Evolutionary conservation across 495 filamentous ascomycete genomes (phyloP), one percentile per base, ranked within the genome.

Genomic region (Penicillium ochrochloron): DNA sequence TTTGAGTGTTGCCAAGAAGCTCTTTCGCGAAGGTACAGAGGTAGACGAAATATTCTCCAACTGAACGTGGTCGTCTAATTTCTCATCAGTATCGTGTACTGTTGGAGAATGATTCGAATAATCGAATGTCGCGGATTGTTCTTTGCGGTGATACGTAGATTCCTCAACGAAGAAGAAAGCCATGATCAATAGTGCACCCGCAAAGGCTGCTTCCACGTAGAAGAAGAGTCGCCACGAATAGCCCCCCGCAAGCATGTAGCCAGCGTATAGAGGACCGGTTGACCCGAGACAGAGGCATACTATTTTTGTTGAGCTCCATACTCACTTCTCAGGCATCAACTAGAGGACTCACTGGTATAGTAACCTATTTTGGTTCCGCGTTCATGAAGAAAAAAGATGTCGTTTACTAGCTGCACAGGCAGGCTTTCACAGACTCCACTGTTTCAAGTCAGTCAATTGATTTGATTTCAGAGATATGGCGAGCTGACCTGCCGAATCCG

Each of bases 311-410:
- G 34, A 72, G 64, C 39, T 23, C 21, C 19, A 23, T 17, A 48
- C n/a, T 48, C 4, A 48, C 2, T 48, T 9, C 15, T 37, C 25
- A 17, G 12, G 14, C 51, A 19, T 29, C 5, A 53, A 60, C 64
- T 35, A 19, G 25, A 51, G 23, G 14, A 61, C 67, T 46, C 65
- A 85, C 84, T 75, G 17, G 86, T 88, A 63, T 88, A 88, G 57
- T 84, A 85, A 5, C 84, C 86, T 37, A 88, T 77, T 2, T 81
- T 74, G 73, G 84, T 82, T 7, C 86, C 86, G 12, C 86, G 75
- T 65, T 88, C 85, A 64, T 88, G 86, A 1, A 88, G 74, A 71
- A 84, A 89, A 73, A 89, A 89, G 60, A 89, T 86, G 63, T 89
- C 87, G 63, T 89, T 89, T 8, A 88, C 86, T 5, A 89, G 67